Conservation (phyloP, 108 stramenopile species). For the Cylindrotheca fusiformis region DNA sequence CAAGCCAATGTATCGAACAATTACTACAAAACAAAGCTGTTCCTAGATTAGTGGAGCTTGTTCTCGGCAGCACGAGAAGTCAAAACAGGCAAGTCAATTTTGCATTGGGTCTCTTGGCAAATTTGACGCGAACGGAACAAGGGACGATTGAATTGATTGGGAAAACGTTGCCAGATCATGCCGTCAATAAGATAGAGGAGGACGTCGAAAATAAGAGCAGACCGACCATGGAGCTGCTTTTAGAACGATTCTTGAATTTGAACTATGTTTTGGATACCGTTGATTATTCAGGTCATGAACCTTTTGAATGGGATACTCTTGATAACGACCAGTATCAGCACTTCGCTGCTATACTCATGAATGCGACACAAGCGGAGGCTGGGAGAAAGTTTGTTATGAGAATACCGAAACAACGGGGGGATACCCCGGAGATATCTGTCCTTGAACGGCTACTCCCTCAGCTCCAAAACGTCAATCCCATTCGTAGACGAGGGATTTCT, state of each 20-base stretch:
- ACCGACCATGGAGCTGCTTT: conserved; percentile 65
- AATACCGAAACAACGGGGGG: conserved; percentile 23
- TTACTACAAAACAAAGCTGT: conserved; percentile 49
- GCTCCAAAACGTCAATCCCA: conserved; percentile 50
- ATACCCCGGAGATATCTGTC: conserved; percentile 20
- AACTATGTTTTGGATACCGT: background rate
- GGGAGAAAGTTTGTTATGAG: conserved; percentile 72
- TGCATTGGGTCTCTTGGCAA: conserved; percentile 71
- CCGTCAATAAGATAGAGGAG: conserved; percentile 35
- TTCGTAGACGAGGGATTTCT: conserved; percentile 78
- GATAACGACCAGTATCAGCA: conserved; percentile 85
- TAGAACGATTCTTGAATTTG: conserved; percentile 52
- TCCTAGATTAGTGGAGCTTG: conserved; percentile 61
- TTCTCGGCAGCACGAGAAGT: conserved; percentile 18
- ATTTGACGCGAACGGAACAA: conserved; percentile 67
- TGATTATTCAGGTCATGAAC: conserved; percentile 1
- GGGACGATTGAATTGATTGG: conserved; percentile 79
- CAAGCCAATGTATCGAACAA: conserved; percentile 51
- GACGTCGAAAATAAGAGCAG: conserved; percentile 14
- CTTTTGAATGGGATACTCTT: conserved; percentile 28
- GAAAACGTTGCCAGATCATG: conserved; percentile 66
- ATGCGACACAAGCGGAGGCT: conserved; percentile 73
- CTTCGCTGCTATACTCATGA: conserved; percentile 85
- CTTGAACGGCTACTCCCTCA: conserved; percentile 59
- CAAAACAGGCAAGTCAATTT: conserved; percentile 62